These are phyloP conservation scores for Backusella sp. DNA, from an alignment of 192 early-diverging fungal genomes.

Conservation along the genomic window DNA sequence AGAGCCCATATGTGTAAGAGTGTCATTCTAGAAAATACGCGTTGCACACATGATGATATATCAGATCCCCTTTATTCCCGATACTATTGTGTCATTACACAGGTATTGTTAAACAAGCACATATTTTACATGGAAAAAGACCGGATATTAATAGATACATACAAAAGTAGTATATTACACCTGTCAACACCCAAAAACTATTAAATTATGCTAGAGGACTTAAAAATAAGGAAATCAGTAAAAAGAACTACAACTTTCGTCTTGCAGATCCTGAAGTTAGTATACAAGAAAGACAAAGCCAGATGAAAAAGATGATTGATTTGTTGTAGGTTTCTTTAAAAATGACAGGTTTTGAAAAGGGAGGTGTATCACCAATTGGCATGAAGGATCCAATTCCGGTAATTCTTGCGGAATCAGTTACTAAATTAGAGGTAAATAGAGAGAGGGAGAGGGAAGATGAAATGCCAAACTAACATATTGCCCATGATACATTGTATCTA, in stretches of 20 bases:
- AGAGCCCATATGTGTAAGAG: slow-evolving; percentile 86
- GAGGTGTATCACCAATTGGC: slow-evolving; percentile 73
- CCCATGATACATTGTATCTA: not conserved
- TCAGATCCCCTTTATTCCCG: slow-evolving; percentile 53
- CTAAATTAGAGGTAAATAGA: slow-evolving; percentile 48
- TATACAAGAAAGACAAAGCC: not conserved
- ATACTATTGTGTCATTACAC: slow-evolving; percentile 70
- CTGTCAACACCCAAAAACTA: slow-evolving; percentile 63
- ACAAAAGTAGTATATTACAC: slow-evolving; percentile 41
- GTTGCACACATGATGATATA: slow-evolving; percentile 52
- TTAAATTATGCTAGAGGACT: slow-evolving; percentile 62
- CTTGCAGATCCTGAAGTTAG: slow-evolving; percentile 57
- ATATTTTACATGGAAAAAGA: not conserved
- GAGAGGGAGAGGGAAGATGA: not conserved
- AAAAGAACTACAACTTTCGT: slow-evolving; percentile 82
- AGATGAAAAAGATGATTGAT: not conserved
- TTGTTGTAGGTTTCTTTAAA: slow-evolving; percentile 48
- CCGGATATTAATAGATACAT: not conserved
- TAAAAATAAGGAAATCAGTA: slow-evolving; percentile 45
- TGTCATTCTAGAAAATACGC: slow-evolving; percentile 88
- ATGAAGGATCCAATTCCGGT: slow-evolving; percentile 57
- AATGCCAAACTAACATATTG: not conserved
- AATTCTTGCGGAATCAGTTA: slow-evolving; percentile 63
- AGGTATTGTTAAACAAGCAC: slow-evolving; percentile 34
- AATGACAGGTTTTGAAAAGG: slow-evolving; percentile 73